phyloP scores from a whole-genome alignment of 352 stramenopile genomes.

The Pythium insidiosum region DNA sequence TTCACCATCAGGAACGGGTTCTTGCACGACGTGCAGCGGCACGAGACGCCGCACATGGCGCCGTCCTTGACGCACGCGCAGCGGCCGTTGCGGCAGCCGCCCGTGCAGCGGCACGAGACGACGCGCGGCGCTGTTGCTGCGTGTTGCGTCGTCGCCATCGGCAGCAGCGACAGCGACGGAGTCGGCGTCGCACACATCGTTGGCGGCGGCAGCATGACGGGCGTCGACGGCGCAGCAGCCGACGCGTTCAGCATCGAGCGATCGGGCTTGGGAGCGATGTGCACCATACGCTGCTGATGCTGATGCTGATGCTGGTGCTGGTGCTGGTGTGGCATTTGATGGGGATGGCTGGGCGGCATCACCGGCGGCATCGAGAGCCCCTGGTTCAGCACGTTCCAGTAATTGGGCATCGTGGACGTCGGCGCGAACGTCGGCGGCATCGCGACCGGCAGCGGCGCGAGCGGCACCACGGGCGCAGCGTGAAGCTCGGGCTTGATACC shows the following conservation, averaged over 20 bases:
- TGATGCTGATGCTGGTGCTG: constrained; percentile 11
- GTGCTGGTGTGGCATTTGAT: background rate
- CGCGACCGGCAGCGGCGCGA: constrained; percentile 4
- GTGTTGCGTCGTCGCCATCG: constrained; percentile 7
- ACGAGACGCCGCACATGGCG: constrained; percentile 65
- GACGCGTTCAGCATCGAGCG: background rate
- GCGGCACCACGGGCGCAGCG: background rate
- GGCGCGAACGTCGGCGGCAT: constrained; percentile 43
- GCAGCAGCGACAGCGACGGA: background rate
- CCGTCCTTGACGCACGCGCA: constrained; percentile 80
- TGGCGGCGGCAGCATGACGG: background rate
- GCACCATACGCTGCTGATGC: constrained; percentile 47
- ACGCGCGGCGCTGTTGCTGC: constrained; percentile 25
- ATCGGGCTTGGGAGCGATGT: constrained; percentile 71
- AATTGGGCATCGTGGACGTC: constrained; percentile 72
- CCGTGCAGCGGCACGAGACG: constrained; percentile 73
- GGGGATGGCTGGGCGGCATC: constrained; percentile 3
- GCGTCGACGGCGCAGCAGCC: background rate
- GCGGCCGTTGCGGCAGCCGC: constrained; percentile 71
- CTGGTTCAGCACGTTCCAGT: constrained; percentile 83
- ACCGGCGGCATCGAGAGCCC: constrained; percentile 19
- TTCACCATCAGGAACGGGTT: constrained; percentile 83
- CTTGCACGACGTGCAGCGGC: constrained; percentile 81
- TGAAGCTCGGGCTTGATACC: background rate
- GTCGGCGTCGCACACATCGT: background rate